Evolutionary conservation across 1,284 basidiomycete genomes (phyloP).

Genomic region (Somion occarium): DNA sequence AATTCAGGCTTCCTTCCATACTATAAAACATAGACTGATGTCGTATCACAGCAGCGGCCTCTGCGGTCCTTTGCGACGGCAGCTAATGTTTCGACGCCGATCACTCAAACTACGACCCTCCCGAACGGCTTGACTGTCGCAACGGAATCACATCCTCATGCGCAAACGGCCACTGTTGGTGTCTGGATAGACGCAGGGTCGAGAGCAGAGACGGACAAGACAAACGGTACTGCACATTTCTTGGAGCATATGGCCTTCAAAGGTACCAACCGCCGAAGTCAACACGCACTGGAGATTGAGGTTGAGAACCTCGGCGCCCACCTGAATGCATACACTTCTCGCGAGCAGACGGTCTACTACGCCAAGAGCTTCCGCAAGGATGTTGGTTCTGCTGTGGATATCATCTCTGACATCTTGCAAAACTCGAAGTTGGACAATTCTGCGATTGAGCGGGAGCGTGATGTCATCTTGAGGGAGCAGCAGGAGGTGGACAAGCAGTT

Average conservation of each 20-base stretch:
- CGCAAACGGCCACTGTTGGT: constrained; percentile 98
- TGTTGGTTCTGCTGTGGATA: constrained; percentile 88
- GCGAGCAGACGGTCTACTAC: constrained; percentile 99
- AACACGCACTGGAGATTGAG: constrained; percentile 93
- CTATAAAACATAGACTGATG: not conserved
- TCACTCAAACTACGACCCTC: constrained; percentile 85
- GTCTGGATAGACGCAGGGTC: constrained; percentile 99
- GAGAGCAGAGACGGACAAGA: constrained; percentile 91
- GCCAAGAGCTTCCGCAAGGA: constrained; percentile 99
- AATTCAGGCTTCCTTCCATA: not conserved
- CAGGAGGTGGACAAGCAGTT: constrained; percentile 99
- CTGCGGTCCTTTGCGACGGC: constrained; percentile 67
- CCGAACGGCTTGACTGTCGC: constrained; percentile 91
- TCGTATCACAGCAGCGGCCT: constrained; percentile 23
- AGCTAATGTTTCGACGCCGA: constrained; percentile 61
- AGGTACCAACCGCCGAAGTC: constrained; percentile 88
- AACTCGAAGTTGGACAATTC: constrained; percentile 90
- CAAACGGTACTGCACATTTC: constrained; percentile 97
- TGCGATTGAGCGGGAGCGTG: constrained; percentile 94
- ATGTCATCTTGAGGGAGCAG: constrained; percentile 96
- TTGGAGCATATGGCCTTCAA: constrained; percentile 98
- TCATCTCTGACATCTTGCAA: constrained; percentile 97
- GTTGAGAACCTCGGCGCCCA: constrained; percentile 98
- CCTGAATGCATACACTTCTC: constrained; percentile 97
- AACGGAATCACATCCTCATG: constrained; percentile 87